Conservation (phyloP, 805 yeast species). For the Cyberlindnera saturnus region DNA sequence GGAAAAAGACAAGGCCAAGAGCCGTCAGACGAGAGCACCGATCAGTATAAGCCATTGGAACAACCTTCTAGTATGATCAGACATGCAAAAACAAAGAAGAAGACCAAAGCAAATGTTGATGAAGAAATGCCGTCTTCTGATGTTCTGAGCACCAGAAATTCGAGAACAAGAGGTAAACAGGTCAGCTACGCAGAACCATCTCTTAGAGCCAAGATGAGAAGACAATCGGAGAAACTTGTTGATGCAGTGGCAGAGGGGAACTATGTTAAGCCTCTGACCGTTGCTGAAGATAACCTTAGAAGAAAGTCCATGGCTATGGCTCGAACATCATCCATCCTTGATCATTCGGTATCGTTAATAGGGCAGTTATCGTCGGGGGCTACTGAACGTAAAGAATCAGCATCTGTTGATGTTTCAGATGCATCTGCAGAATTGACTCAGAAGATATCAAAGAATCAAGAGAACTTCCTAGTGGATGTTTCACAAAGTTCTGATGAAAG, state of each 20-base stretch:
- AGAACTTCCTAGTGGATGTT: slow-evolving; percentile 1
- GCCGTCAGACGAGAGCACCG: slow-evolving; percentile 14
- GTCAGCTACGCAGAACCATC: slow-evolving; percentile 68
- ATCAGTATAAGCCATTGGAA: slow-evolving; percentile 17
- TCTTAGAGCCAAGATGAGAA: slow-evolving; percentile 59
- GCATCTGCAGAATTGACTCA: too few species aligned
- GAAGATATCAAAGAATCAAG: slow-evolving; percentile 4
- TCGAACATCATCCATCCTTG: too few species aligned
- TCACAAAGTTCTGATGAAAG: too few species aligned
- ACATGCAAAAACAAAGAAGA: slow-evolving; percentile 26
- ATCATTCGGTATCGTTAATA: too few species aligned
- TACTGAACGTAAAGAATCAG: too few species aligned
- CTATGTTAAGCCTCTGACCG: slow-evolving; percentile 4
- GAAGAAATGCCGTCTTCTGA: slow-evolving; percentile 32
- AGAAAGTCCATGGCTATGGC: too few species aligned
- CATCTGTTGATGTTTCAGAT: too few species aligned
- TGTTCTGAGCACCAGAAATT: slow-evolving; percentile 24
- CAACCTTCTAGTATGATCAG: slow-evolving; percentile 19
- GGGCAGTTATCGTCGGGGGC: too few species aligned
- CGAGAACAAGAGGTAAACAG: slow-evolving; percentile 49
- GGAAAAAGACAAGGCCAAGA: not conserved
- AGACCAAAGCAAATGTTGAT: slow-evolving; percentile 27
- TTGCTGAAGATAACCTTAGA: too few species aligned
- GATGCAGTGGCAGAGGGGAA: slow-evolving; percentile 44
- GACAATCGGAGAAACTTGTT: slow-evolving; percentile 51